A percentile compares a stretch with the other conserved stretches of the same genome.
phyloP scores from a whole-genome alignment of 305 asterid species.

The Fraxinus baroniana region DNA sequence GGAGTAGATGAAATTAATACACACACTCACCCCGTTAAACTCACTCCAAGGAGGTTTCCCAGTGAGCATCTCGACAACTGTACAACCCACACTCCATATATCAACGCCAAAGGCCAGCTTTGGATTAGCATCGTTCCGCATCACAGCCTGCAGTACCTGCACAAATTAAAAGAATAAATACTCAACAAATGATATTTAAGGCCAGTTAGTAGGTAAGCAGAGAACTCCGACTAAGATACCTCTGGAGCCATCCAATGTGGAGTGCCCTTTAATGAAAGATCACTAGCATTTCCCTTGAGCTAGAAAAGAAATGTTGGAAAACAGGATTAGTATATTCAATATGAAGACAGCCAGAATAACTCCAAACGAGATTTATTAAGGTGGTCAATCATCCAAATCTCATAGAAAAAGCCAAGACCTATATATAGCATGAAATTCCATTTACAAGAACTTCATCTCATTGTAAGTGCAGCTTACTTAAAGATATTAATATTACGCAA shows the following conservation, averaged over 20 bases:
- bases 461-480: neutral
- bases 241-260: conserved; percentile 98
- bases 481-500: neutral
- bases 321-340: conserved; percentile 2
- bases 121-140: conserved; percentile 67
- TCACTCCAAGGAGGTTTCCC: conserved; percentile 96
- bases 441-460: neutral
- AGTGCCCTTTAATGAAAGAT: conserved; percentile 85
- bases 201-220: neutral
- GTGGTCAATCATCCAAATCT: neutral
- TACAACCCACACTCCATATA: conserved; percentile 93
- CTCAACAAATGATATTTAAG: conserved; percentile 10
- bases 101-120: conserved; percentile 79
- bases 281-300: conserved; percentile 51
- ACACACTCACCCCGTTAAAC: conserved; percentile 47
- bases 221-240: conserved; percentile 39
- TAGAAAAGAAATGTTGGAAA: conserved; percentile 30
- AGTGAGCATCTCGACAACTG: conserved; percentile 79
- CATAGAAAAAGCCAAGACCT: neutral
- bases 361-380: conserved; percentile 1
- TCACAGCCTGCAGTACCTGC: conserved; percentile 75
- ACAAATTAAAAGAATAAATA: conserved; percentile 2
- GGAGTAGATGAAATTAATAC: neutral
- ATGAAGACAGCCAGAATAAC: neutral
- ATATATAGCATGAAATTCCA: neutral